phyloP scores from a whole-genome alignment of 306 rosid genomes.

The Biancaea sappan region DNA sequence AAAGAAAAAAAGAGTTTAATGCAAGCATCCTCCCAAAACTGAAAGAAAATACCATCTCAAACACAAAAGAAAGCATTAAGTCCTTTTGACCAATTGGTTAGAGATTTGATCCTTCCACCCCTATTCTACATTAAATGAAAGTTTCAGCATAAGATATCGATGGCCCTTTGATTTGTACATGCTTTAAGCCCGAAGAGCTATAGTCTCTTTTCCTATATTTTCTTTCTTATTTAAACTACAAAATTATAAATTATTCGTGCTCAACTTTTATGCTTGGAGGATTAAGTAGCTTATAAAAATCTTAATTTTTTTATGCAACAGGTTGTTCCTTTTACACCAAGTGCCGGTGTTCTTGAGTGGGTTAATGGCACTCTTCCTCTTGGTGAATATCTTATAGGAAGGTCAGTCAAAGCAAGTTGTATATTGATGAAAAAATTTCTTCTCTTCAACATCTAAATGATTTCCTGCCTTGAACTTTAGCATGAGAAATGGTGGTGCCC shows the following conservation, averaged over 20 bases:
- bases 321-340: slow-evolving; percentile 98
- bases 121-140: not conserved
- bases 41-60: no score
- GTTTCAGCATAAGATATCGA: not conserved
- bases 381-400: slow-evolving; percentile 90
- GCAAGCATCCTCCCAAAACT: no score
- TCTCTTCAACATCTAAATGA: slow-evolving; percentile 26
- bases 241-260: not conserved
- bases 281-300: slow-evolving; percentile 9
- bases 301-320: slow-evolving; percentile 35
- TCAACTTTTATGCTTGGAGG: no score
- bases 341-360: slow-evolving; percentile 99
- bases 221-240: not conserved
- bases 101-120: not conserved
- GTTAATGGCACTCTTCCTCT: slow-evolving; percentile 92
- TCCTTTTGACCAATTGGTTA: not conserved
- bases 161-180: not conserved
- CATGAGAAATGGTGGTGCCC: slow-evolving; percentile 85
- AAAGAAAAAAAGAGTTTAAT: no score
- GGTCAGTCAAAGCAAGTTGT: slow-evolving; percentile 54
- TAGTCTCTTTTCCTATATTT: not conserved
- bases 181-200: not conserved
- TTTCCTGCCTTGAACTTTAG: slow-evolving; percentile 51
- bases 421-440: slow-evolving; percentile 22
- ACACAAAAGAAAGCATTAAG: no score